A percentile compares a stretch with the other conserved stretches of the same genome.
phyloP scores from a whole-genome alignment of 495 filamentous ascomycete genomes.

The Parathielavia hyrcaniae region DNA sequence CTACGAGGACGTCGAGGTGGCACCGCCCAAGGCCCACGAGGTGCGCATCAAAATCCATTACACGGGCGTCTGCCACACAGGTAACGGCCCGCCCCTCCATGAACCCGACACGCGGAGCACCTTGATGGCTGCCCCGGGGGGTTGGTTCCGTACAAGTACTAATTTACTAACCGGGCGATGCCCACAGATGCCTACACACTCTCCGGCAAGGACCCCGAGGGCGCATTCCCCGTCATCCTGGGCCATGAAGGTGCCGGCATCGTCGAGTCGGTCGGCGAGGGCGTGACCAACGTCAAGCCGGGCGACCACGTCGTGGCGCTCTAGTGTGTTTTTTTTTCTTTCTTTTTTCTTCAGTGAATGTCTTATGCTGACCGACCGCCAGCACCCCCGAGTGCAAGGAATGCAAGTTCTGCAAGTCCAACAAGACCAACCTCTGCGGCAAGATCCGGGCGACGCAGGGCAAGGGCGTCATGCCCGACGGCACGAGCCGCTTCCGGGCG shows the following conservation, averaged over 20 bases:
- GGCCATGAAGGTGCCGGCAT: constrained; percentile 96
- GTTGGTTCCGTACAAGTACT: neutral
- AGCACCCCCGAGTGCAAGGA: constrained; percentile 94
- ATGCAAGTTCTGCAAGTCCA: constrained; percentile 99
- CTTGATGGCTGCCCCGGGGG: constrained; percentile 12
- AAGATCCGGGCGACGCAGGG: constrained; percentile 98
- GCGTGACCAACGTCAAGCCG: constrained; percentile 87
- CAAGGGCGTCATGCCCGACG: constrained; percentile 94
- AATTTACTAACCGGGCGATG: neutral
- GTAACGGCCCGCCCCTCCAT: constrained; percentile 41
- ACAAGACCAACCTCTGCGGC: constrained; percentile 99
- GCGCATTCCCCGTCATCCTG: constrained; percentile 92
- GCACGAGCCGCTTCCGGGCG: constrained; percentile 89
- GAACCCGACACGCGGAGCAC: neutral
- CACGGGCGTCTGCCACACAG: constrained; percentile 97
- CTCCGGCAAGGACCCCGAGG: constrained; percentile 96
- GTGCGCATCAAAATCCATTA: constrained; percentile 94
- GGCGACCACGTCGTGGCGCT: constrained; percentile 92
- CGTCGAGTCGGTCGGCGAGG: constrained; percentile 95
- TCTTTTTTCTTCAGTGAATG: too few species aligned
- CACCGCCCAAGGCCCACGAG: constrained; percentile 85
- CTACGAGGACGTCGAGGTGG: constrained; percentile 88
- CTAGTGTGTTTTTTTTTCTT: too few species aligned
- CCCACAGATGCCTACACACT: constrained; percentile 87
- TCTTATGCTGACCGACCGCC: neutral